Base-by-base conservation (phyloP, 345 rosid genomes). In the Aquilaria yunnanensis region DNA sequence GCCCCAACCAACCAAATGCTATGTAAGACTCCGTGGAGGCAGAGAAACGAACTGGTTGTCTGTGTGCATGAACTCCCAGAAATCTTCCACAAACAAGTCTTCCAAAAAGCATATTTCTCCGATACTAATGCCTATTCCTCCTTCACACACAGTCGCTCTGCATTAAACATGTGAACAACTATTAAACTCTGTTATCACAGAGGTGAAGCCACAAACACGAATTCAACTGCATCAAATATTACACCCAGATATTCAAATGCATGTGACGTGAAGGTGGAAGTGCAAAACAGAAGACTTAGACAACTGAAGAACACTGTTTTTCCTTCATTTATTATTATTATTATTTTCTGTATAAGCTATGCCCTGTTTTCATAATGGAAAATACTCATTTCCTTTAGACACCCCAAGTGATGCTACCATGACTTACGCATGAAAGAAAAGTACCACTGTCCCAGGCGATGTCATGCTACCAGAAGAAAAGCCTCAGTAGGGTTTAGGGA, bases 81-180 rank as follows among this genome's bases (percentile, higher is more conserved):
- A 37, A 8, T 37, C 43, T 37, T 8, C 43, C 43, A 8, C 43
- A 37, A 16, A 37, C 43, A 37, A 37, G 43, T 37, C 7, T 37
- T 37, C 43, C 43, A 43, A 52, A 51, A 63, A 59, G 32, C 49
- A 57, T 57, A 55, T 56, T 37, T 45, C 14, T 32, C 46, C 4
- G n/a, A 6, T 50, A 32, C 48, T 14, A 30, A 7, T 50, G 33
- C 51, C 62, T 82, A 83, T 33, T 69, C 85, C 45, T 89, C 96
- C 71, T 84, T 71, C 32, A 87, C 81, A 73, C 97, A 90, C 68
- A 88, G 68, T 23, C 97, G 85, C 80, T 93, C 96, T 90, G 87
- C 54, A 75, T 47, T 31, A 57, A 62, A 71, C 65, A 59, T 62
- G 64, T 47, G 5, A 67, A 56, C 29, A 54, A 57, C 48, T 11